A percentile compares a stretch with the other conserved stretches of the same genome.
Evolutionary conservation across 2,329 filamentous ascomycete genomes (phyloP).

Genomic region (Hypoxylon sp.): DNA sequence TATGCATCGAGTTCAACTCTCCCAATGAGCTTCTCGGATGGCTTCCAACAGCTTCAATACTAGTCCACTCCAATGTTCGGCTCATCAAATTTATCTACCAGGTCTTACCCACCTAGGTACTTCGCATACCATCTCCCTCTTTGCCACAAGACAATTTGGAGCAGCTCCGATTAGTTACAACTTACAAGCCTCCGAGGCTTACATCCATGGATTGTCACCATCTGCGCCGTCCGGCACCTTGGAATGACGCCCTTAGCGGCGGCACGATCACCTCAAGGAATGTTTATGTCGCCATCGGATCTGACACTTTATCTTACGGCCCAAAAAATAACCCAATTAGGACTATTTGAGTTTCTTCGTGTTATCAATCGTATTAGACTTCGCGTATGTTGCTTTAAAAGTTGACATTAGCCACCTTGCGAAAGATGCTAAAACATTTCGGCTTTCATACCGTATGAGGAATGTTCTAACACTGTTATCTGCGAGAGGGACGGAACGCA

Average conservation of each 20-base stretch:
- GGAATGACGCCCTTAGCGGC: neutral
- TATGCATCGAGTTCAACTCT: slow-evolving; percentile 15
- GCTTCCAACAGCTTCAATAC: slow-evolving; percentile 13
- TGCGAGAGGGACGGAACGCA: slow-evolving; percentile 22
- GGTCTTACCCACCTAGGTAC: neutral
- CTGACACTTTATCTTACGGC: slow-evolving; percentile 5
- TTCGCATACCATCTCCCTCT: slow-evolving; percentile 16
- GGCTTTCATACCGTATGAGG: slow-evolving; percentile 40
- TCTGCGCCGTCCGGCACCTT: slow-evolving; percentile 3
- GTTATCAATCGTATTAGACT: slow-evolving; percentile 11
- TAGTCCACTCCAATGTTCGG: slow-evolving; percentile 7
- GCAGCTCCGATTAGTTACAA: slow-evolving; percentile 24
- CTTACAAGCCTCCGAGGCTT: slow-evolving; percentile 27
- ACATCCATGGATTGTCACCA: slow-evolving; percentile 26
- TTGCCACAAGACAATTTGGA: slow-evolving; percentile 19
- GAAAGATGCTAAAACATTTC: slow-evolving; percentile 20
- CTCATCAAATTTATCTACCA: slow-evolving; percentile 1
- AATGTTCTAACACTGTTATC: slow-evolving; percentile 30
- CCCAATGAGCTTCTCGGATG: slow-evolving; percentile 20
- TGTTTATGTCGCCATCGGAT: slow-evolving; percentile 28
- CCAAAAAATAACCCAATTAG: slow-evolving; percentile 2
- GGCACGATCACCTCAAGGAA: slow-evolving; percentile 13
- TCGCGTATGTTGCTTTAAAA: slow-evolving; percentile 7
- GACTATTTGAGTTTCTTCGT: neutral
- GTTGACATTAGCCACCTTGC: slow-evolving; percentile 31